These are phyloP conservation scores for Solanum chilense DNA, from an alignment of 257 asterid genomes.

Conservation along the genomic window DNA sequence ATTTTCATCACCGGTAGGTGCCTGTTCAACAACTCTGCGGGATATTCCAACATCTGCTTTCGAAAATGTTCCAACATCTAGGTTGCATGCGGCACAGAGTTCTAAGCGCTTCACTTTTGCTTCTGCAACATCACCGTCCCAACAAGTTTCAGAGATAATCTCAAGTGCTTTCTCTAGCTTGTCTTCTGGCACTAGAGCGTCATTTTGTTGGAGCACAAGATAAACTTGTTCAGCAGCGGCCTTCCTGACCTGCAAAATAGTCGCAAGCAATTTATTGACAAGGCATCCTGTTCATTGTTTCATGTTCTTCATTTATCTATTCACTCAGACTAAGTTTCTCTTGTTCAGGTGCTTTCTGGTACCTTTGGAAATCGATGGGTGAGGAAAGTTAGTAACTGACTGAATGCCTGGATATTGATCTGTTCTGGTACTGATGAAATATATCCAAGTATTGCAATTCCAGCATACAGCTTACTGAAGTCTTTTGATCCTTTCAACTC, in stretches of 20 bases:
- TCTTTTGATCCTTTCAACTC: conserved; percentile 87
- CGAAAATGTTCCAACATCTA: conserved; percentile 23
- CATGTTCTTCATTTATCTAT: not conserved
- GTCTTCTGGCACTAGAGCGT: conserved; percentile 39
- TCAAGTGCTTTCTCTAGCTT: conserved; percentile 61
- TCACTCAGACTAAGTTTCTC: not conserved
- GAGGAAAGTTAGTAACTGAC: conserved; percentile 60
- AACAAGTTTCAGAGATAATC: conserved; percentile 70
- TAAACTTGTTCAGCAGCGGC: conserved; percentile 78
- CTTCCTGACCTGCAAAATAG: conserved; percentile 54
- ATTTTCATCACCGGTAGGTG: conserved; percentile 53
- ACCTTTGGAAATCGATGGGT: conserved; percentile 89
- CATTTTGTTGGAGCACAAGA: conserved; percentile 67
- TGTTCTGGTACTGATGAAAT: conserved; percentile 60
- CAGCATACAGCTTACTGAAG: conserved; percentile 65
- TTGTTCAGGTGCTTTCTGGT: not conserved
- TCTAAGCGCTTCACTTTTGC: conserved; percentile 54
- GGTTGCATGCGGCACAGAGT: conserved; percentile 39
- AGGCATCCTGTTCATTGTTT: not conserved
- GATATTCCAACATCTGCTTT: conserved; percentile 8
- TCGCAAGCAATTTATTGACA: not conserved
- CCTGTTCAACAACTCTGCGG: conserved; percentile 14
- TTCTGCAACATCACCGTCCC: conserved; percentile 84
- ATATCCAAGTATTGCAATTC: conserved; percentile 85
- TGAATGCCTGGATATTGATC: conserved; percentile 46